These are phyloP conservation scores for Iberis pinnata DNA, from an alignment of 345 rosid genomes.

Conservation along the genomic window DNA sequence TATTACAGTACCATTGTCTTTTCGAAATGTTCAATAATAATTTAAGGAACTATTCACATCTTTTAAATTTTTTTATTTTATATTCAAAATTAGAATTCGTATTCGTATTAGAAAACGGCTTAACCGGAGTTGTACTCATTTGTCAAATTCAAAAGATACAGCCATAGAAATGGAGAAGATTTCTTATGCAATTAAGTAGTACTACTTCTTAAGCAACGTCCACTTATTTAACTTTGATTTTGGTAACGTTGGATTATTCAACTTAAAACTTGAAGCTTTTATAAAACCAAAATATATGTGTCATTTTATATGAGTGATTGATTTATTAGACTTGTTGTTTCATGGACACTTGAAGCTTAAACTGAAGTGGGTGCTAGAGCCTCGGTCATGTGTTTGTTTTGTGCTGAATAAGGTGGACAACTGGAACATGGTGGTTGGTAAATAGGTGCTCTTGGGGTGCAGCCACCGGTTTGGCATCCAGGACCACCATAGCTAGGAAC, in stretches of 20 bases:
- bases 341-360: slow-evolving; percentile 21
- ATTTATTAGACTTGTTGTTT: slow-evolving; percentile 9
- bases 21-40: slow-evolving; percentile 5
- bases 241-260: slow-evolving; percentile 17
- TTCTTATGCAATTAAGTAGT: neutral
- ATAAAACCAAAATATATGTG: slow-evolving; percentile 14
- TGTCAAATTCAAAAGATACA: neutral
- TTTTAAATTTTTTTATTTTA: too few species aligned
- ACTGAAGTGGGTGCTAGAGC: slow-evolving; percentile 25
- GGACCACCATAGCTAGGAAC: slow-evolving; percentile 27
- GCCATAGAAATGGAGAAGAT: slow-evolving; percentile 1
- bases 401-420: slow-evolving; percentile 15
- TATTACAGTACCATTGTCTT: slow-evolving; percentile 12
- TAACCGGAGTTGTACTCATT: neutral
- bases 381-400: slow-evolving; percentile 20
- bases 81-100: too few species aligned
- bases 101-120: too few species aligned
- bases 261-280: slow-evolving; percentile 17
- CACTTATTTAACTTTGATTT: slow-evolving; percentile 26
- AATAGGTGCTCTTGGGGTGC: slow-evolving; percentile 15
- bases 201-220: neutral
- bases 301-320: slow-evolving; percentile 11
- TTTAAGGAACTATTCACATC: too few species aligned
- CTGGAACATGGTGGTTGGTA: slow-evolving; percentile 28
- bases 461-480: slow-evolving; percentile 27